Conservation (phyloP, 495 filamentous ascomycete species). For the Ramalina peruviana region DNA sequence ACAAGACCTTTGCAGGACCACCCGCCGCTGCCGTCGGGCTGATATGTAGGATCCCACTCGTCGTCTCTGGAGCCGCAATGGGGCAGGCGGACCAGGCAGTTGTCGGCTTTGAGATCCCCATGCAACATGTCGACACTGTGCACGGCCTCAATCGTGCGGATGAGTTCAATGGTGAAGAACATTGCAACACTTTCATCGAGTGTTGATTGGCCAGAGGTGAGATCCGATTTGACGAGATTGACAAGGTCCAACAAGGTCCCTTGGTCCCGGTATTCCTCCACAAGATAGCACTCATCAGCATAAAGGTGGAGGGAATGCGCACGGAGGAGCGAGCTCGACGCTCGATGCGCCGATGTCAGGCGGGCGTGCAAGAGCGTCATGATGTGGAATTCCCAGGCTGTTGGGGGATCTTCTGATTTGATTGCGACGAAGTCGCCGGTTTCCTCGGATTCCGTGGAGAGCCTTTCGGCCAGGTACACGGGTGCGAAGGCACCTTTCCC, state of each 20-base stretch:
- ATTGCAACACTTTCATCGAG: constrained; percentile 83
- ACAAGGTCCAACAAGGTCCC: constrained; percentile 88
- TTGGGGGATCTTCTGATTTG: constrained; percentile 84
- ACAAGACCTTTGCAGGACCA: constrained; percentile 70
- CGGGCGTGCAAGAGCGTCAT: constrained; percentile 68
- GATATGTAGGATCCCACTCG: constrained; percentile 40
- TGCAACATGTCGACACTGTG: constrained; percentile 72
- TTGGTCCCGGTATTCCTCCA: constrained; percentile 78
- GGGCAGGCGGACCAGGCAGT: constrained; percentile 71
- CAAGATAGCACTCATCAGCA: constrained; percentile 67
- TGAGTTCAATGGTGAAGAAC: constrained; percentile 87
- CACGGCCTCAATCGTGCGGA: constrained; percentile 78
- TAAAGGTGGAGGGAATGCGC: constrained; percentile 84
- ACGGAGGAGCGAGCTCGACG: constrained; percentile 58
- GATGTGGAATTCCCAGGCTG: constrained; percentile 93
- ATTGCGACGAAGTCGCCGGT: constrained; percentile 57
- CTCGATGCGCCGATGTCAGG: constrained; percentile 49
- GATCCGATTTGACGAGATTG: constrained; percentile 65
- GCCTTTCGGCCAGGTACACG: constrained; percentile 59
- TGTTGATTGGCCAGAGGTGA: constrained; percentile 31
- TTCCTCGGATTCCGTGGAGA: constrained; percentile 30
- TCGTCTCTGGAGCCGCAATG: constrained; percentile 19
- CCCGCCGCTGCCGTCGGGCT: constrained; percentile 53
- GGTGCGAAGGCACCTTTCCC: constrained; percentile 89
- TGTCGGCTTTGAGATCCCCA: constrained; percentile 91